Conservation (phyloP, 768 basidiomycete genomes). For the Agrocybe chaxingu region DNA sequence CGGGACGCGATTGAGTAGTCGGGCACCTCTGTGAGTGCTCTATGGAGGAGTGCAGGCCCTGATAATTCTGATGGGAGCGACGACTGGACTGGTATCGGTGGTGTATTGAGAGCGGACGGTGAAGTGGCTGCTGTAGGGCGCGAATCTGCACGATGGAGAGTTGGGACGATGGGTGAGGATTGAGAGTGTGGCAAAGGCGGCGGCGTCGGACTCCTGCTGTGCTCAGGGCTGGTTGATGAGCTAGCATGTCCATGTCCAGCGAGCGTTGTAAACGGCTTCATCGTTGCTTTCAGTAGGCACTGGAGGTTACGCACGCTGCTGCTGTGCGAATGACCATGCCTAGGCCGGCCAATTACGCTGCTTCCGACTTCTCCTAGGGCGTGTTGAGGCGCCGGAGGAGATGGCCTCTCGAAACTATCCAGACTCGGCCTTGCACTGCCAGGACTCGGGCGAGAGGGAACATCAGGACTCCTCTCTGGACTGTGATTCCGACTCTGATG, state of each 20-base stretch:
- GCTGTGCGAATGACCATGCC: slow-evolving; percentile 33
- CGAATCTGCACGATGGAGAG: neutral
- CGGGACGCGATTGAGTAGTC: slow-evolving; percentile 81
- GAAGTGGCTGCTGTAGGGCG: neutral
- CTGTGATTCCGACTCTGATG: slow-evolving; percentile 4
- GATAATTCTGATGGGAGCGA: slow-evolving; percentile 3
- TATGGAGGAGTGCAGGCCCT: slow-evolving; percentile 43
- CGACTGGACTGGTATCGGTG: neutral
- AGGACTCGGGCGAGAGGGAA: too few species aligned
- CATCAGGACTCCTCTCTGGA: slow-evolving; percentile 15
- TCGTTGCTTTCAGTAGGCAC: slow-evolving; percentile 51
- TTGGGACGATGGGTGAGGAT: neutral
- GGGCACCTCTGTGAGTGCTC: slow-evolving; percentile 76
- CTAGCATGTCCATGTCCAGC: slow-evolving; percentile 21
- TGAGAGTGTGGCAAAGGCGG: neutral
- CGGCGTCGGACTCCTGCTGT: neutral
- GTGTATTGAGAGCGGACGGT: neutral
- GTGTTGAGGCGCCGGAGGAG: neutral
- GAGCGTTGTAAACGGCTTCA: slow-evolving; percentile 61
- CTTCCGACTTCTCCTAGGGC: neutral
- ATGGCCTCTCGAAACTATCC: slow-evolving; percentile 9
- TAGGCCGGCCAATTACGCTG: neutral
- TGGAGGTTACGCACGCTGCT: slow-evolving; percentile 37
- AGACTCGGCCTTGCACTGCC: neutral
- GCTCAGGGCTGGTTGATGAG: slow-evolving; percentile 2